Conservation (phyloP, 1,284 basidiomycete species). For the Fistulinella cinereoalba region DNA sequence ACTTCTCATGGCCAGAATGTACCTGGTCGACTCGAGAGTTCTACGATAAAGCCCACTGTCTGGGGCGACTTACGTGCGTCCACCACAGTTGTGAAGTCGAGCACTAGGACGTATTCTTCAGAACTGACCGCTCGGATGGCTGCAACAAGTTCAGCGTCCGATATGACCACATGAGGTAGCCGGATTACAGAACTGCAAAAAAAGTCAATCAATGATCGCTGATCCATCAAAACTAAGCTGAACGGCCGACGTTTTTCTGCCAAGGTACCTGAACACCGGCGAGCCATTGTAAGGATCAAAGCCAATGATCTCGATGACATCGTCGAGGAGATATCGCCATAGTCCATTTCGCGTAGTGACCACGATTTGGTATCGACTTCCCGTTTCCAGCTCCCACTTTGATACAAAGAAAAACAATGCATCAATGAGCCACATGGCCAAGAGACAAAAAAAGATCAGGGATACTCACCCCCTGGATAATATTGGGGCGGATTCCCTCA, state of each 20-base stretch:
- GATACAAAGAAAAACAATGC: not conserved
- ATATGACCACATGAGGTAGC: slow-evolving; percentile 1
- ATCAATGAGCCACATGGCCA: not conserved
- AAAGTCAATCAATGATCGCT: too few relatives aligned
- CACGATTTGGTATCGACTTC: slow-evolving; percentile 12
- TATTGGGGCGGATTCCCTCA: not conserved
- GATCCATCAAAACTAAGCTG: too few relatives aligned
- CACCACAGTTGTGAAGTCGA: slow-evolving; percentile 10
- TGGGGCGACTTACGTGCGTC: slow-evolving; percentile 11
- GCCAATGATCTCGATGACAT: slow-evolving; percentile 16
- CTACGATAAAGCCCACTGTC: slow-evolving; percentile 15
- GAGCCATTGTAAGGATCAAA: slow-evolving; percentile 14
- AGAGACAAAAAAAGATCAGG: not conserved
- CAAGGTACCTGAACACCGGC: slow-evolving; percentile 10
- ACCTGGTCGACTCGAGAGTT: slow-evolving; percentile 6
- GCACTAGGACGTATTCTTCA: slow-evolving; percentile 6
- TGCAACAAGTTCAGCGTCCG: slow-evolving; percentile 9
- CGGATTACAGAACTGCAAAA: slow-evolving; percentile 6
- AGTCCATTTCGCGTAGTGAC: slow-evolving; percentile 19
- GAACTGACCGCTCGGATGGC: slow-evolving; percentile 5
- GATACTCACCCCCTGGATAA: slow-evolving; percentile 11
- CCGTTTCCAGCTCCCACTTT: slow-evolving; percentile 14
- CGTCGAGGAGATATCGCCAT: slow-evolving; percentile 20
- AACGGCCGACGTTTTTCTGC: slow-evolving; percentile 15
- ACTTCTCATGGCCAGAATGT: not conserved